Evolutionary conservation across 139 green algal species (phyloP), one percentile per base, ranked within the genome.

Genomic region (Chlamydomonas sphaeroides): DNA sequence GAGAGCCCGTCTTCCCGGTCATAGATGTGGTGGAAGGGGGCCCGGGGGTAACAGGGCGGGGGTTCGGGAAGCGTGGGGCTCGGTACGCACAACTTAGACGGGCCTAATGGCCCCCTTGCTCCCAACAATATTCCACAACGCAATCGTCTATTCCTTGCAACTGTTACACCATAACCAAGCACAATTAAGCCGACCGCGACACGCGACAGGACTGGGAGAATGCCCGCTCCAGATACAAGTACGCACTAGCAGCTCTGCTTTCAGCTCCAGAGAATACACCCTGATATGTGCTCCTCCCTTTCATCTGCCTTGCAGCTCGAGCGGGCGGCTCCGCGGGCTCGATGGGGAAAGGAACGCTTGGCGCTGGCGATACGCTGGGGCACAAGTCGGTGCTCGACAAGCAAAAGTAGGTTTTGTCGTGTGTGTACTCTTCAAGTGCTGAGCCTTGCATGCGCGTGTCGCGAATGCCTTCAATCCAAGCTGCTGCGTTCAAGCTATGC

Each of bases 301-400:
- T 10, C 18, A 33, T 63, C 21, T 69, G 28, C 72, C 21, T n/a
- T 70, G 82, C 83, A 88, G 83, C 68, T 39, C 65, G 75, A 67
- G 83, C 67, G 61, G 83, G 65, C 18, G 59, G 48, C 35, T 88
- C 75, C 6, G 79, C 83, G 30, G 83, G 83, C 38, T 84, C 72
- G 5, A 84, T 88, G 83, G 66, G 68, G 8, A 71, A 75, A 15
- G 65, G 65, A 20, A 73, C 78, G 41, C 45, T 70, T 17, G 74
- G 74, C 39, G 39, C 28, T 28, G 74, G 74, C 59, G 89, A 93
- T 23, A 91, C 87, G 3, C 79, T 93, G 23, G 84, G 79, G 10
- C 90, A 93, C 65, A 93, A 91, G 78, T 90, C 83, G 1, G 90
- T 93, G 8, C 84, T 91, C 0, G 90, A 93, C 20, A 93, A 93